Evolutionary conservation across 2,329 filamentous ascomycete species (phyloP).

Genomic region (Tolypocladium tundrense): DNA sequence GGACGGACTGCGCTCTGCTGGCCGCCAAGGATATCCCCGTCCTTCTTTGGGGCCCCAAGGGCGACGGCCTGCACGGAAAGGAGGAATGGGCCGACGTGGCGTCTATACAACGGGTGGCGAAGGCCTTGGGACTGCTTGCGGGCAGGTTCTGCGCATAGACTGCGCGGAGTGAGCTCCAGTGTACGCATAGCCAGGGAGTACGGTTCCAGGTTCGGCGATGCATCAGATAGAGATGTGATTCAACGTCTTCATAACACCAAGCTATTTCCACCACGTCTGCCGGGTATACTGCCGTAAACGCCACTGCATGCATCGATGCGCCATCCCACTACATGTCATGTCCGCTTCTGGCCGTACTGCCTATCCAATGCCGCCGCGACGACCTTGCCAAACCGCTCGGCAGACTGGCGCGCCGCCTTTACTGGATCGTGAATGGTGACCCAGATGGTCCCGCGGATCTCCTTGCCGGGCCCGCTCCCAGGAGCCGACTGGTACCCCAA

Average conservation of each 20-base stretch:
- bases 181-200: not conserved
- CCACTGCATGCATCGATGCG: not conserved
- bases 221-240: not conserved
- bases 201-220: not conserved
- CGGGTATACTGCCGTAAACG: not conserved
- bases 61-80: constrained; percentile 37
- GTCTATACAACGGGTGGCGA: constrained; percentile 25
- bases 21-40: constrained; percentile 31
- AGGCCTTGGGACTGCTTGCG: constrained; percentile 15
- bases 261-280: not conserved
- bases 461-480: constrained; percentile 2
- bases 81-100: constrained; percentile 38
- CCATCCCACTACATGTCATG: not conserved
- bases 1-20: constrained; percentile 41
- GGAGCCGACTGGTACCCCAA: constrained; percentile 12
- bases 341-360: constrained; percentile 1
- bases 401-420: constrained; percentile 6
- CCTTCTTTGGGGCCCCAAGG: constrained; percentile 35
- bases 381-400: constrained; percentile 10
- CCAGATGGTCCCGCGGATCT: constrained; percentile 16
- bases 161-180: not conserved
- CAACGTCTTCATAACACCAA: not conserved
- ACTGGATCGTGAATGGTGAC: constrained; percentile 9
- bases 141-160: constrained; percentile 16
- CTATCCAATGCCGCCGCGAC: constrained; percentile 8